Conservation (phyloP, 257 asterid genomes). For the Hygrophila difformis region DNA sequence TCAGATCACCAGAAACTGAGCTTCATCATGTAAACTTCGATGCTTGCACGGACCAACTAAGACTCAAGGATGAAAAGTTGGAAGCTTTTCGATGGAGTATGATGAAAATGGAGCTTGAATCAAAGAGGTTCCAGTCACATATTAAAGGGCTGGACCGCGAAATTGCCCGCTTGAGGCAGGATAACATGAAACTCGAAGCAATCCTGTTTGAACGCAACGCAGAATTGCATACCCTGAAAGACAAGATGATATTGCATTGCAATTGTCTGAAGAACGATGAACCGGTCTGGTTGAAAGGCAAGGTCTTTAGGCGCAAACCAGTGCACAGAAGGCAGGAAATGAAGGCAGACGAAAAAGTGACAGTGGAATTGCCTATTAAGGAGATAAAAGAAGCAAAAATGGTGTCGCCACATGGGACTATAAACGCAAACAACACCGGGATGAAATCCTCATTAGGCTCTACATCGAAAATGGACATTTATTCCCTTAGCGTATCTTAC, state of each 20-base stretch:
- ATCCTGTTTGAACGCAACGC: slow-evolving; percentile 47
- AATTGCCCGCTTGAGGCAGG: slow-evolving; percentile 44
- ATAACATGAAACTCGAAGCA: slow-evolving; percentile 51
- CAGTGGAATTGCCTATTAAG: slow-evolving; percentile 35
- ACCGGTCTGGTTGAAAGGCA: slow-evolving; percentile 65
- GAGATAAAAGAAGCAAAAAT: slow-evolving; percentile 27
- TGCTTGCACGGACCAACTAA: slow-evolving; percentile 79
- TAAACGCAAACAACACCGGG: slow-evolving; percentile 26
- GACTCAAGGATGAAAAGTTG: slow-evolving; percentile 64
- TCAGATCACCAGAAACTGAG: slow-evolving; percentile 20
- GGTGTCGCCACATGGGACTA: slow-evolving; percentile 18
- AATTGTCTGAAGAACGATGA: slow-evolving; percentile 41
- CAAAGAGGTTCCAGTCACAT: slow-evolving; percentile 53
- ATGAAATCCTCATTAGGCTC: too few relatives aligned
- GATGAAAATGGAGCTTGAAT: slow-evolving; percentile 71
- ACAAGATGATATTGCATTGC: slow-evolving; percentile 41
- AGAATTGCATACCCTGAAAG: slow-evolving; percentile 51
- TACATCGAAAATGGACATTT: slow-evolving; percentile 54
- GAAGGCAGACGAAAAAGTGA: slow-evolving; percentile 51
- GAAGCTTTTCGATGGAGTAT: slow-evolving; percentile 76
- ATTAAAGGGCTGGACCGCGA: slow-evolving; percentile 52
- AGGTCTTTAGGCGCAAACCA: slow-evolving; percentile 51
- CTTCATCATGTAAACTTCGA: slow-evolving; percentile 23
- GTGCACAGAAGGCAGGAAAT: slow-evolving; percentile 41
- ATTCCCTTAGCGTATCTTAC: slow-evolving; percentile 83